phyloP scores from a whole-genome alignment of 805 yeast species.

The Kuraishia floccosa region DNA sequence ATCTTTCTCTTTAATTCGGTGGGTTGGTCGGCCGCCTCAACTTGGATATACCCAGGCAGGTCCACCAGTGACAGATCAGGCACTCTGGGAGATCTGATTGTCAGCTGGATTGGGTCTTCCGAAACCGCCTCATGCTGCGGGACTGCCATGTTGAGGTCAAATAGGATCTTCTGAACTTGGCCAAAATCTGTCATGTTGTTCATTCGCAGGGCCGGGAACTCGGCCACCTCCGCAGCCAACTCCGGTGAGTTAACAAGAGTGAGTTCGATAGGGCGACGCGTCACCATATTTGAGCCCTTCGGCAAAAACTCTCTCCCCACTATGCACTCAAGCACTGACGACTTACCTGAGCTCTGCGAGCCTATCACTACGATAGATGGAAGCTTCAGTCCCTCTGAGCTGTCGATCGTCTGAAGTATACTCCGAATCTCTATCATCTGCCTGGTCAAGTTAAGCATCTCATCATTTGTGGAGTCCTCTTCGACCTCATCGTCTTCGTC shows the following conservation, averaged over 20 bases:
- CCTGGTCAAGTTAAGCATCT: conserved; percentile 80
- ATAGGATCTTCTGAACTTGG: conserved; percentile 78
- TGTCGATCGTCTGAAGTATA: conserved; percentile 63
- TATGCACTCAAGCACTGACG: conserved; percentile 89
- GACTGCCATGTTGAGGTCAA: conserved; percentile 87
- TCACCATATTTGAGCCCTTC: conserved; percentile 96
- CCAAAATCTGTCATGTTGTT: conserved; percentile 77
- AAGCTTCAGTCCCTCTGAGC: conserved; percentile 61
- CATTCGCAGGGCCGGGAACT: conserved; percentile 82
- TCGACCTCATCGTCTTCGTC: conserved; percentile 32
- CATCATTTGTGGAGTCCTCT: conserved; percentile 54
- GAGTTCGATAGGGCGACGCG: conserved; percentile 92
- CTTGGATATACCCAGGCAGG: conserved; percentile 94
- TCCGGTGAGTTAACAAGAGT: conserved; percentile 84
- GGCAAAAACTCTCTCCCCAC: conserved; percentile 98
- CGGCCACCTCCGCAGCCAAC: conserved; percentile 74
- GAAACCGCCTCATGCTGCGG: conserved; percentile 80
- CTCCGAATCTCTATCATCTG: conserved; percentile 95
- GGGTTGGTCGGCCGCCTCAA: conserved; percentile 96
- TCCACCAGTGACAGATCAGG: conserved; percentile 93
- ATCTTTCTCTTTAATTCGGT: conserved; percentile 69
- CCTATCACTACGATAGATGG: conserved; percentile 97
- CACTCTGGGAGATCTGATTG: conserved; percentile 80
- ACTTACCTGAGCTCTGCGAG: conserved; percentile 94
- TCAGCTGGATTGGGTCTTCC: conserved; percentile 86